A percentile compares a stretch with the other conserved stretches of the same genome.
Evolutionary conservation across 1,284 basidiomycete genomes (phyloP).

Genomic region (Sanghuangporus weigelae): DNA sequence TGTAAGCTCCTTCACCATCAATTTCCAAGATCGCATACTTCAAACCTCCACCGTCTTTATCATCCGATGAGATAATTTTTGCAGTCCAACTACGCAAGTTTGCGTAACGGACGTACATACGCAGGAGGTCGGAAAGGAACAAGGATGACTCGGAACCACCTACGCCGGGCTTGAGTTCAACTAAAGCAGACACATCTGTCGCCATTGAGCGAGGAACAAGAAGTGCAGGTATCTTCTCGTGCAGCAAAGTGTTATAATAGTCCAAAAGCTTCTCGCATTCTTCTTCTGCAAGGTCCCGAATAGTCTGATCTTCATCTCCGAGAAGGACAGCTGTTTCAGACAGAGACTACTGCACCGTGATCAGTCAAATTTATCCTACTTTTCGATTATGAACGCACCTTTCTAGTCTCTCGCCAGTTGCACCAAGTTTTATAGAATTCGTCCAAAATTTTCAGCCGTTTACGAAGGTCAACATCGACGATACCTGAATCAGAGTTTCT

Average conservation of each 20-base stretch:
- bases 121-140: slow-evolving; percentile 74
- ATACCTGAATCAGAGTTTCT: slow-evolving; percentile 29
- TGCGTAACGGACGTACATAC: slow-evolving; percentile 81
- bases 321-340: slow-evolving; percentile 60
- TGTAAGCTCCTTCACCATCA: slow-evolving; percentile 76
- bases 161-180: slow-evolving; percentile 91
- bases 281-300: slow-evolving; percentile 71
- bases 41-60: slow-evolving; percentile 58
- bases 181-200: slow-evolving; percentile 64
- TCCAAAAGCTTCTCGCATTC: slow-evolving; percentile 56
- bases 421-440: slow-evolving; percentile 47
- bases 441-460: slow-evolving; percentile 47
- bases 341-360: slow-evolving; percentile 48
- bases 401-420: slow-evolving; percentile 37
- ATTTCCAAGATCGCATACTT: slow-evolving; percentile 85
- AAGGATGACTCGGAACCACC: slow-evolving; percentile 88
- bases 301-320: slow-evolving; percentile 69
- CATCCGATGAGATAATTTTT: slow-evolving; percentile 48
- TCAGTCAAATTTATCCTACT: slow-evolving; percentile 10
- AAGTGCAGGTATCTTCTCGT: slow-evolving; percentile 57
- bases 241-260: slow-evolving; percentile 44
- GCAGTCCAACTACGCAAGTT: slow-evolving; percentile 47
- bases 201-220: slow-evolving; percentile 72
- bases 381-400: slow-evolving; percentile 30
- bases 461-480: slow-evolving; percentile 39